Base-by-base conservation (phyloP, 768 basidiomycete genomes). In the Gyrodon lividus region DNA sequence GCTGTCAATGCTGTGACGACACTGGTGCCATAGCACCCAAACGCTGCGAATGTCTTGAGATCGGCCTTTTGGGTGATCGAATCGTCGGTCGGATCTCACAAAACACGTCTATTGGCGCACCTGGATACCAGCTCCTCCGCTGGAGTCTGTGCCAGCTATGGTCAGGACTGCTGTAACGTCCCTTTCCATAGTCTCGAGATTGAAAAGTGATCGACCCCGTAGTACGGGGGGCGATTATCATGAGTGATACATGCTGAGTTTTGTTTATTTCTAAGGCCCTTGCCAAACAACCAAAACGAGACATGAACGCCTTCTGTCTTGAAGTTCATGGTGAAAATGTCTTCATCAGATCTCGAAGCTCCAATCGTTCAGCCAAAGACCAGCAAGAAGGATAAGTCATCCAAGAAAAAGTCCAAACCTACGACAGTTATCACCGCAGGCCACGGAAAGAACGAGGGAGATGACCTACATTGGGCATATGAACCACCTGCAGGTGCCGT, bases 111-210 rank as follows among this genome's bases (percentile, higher is more conserved):
- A 8, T 12, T 1, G 5, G 38, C 70, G 57, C 55, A 87, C 90
- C 74, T 95, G 93, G 22, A 97, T 92, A 0, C 93, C 94, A 26
- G 93, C 92, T 1, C 93, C 92, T 20, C 90, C 91, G 26, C 88
- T 80, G 2, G 85, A 81, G 61, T 95, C 93, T 13, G 89, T 83
- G 7, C 92, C 87, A 17, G 89, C 88, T 7, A 92, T 89, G 0
- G 87, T 87, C 48, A 92, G 63, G 1, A 87, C 72, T 1, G 76
- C 65, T 2, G 70, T 73, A 4, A 51, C 28, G 4, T 31, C 23
- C 30, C 24, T 38, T 1, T 31, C 31, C 62, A 57, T 66, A 9
- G 13, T 16, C n/a, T 38, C 17, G n/a, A 4, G 14, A 10, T 14
- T 23, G 20, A 30, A 39, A 20, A 8, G 22, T 24, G 23, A 34